phyloP scores from a whole-genome alignment of 2,329 filamentous ascomycete genomes.

The Camillea tinctor region DNA sequence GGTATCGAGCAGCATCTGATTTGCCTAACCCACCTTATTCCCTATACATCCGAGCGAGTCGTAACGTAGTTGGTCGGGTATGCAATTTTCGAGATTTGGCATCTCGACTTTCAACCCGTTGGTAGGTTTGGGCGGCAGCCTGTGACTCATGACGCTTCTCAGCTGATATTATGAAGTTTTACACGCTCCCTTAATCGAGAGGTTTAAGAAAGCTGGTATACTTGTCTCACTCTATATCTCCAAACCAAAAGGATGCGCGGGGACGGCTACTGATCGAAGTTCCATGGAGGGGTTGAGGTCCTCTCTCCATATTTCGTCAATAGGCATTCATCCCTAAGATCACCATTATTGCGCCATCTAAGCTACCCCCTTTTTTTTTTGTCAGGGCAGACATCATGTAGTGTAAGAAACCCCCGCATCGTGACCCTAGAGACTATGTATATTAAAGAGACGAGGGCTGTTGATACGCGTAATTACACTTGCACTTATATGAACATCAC shows the following conservation, averaged over 20 bases:
- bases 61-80: constrained; percentile 48
- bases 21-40: constrained; percentile 9
- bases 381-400: not conserved
- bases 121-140: not conserved
- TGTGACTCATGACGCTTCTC: not conserved
- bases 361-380: not conserved
- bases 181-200: not conserved
- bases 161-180: not conserved
- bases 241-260: not conserved
- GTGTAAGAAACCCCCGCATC: not conserved
- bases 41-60: constrained; percentile 40
- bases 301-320: not conserved
- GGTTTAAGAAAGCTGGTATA: not conserved
- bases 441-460: too few relatives aligned
- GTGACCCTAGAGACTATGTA: not conserved
- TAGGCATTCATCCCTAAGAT: not conserved
- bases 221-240: not conserved
- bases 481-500: too few relatives aligned
- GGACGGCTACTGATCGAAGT: not conserved
- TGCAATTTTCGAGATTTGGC: constrained; percentile 43
- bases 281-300: not conserved
- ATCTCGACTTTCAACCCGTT: not conserved
- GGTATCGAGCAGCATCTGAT: constrained; percentile 1
- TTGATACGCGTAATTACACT: too few relatives aligned
- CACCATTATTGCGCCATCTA: not conserved